Evolutionary conservation across 1,139 yeast genomes (phyloP), one percentile per base, ranked within the genome.

Genomic region (Pichia sp.): DNA sequence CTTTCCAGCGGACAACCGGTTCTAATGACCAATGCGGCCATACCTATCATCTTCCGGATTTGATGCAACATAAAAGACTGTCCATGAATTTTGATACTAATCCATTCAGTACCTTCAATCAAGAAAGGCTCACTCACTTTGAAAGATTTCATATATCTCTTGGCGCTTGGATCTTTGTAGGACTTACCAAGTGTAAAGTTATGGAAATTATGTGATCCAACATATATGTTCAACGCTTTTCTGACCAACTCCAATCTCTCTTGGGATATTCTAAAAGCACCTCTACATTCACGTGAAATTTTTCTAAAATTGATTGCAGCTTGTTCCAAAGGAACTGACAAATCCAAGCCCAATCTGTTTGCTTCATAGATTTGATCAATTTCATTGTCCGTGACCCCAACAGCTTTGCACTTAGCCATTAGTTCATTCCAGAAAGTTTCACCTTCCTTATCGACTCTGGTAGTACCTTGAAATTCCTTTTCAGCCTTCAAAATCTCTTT

Each of bases 1-100:
- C 96, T 80, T 23, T 78, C 77, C 34, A 81, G 69, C 4, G 98
- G 96, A 65, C 93, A 82, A 16, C 96, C 93, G 23, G 95, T 85
- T 66, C 99, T 81, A 34, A 92, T 83, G 16, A 88, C 82, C 54
- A 93, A 76, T 0, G 92, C 82, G 1, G 96, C 96, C 96, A 93
- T 87, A 31, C 97, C 95, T 57, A 95, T 90, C 99, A 93, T 93
- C 70, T 93, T 93, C 69, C 99, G 83, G 66, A 93, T 93, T 76
- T 93, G 99, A 71, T 93, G 99, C 59, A 93, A 77, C 99, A 95
- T 95, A 70, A 93, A 93, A 8, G 97, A 90, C 72, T 93, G 99
- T 3, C 99, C 99, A 68, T 93, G 99, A 59, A 93, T 89, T 72
- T 93, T 93, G 65, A 95, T 85, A 1, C 97, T 88, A 5, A 90